Evolutionary conservation across 2,329 filamentous ascomycete species (phyloP), one percentile per base, ranked within the genome.

Genomic region (Esteya vermicola): DNA sequence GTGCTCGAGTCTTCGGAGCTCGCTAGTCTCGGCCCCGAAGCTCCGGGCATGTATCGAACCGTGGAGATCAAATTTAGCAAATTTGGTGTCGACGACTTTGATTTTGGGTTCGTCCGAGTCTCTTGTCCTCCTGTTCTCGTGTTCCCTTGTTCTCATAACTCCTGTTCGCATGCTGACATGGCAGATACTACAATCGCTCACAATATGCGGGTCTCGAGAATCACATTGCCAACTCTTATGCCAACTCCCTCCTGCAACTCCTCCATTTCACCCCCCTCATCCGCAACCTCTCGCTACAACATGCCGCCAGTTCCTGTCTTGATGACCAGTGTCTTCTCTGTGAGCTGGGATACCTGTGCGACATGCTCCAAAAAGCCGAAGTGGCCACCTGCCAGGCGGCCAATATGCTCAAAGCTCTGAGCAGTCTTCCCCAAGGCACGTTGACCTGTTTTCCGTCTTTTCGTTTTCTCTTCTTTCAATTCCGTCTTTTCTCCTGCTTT

Each of bases 61-160:
- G 83, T 95, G 10, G 89, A 96, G 57, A 98, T 98, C 62, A 95
- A 95, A 57, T 98, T 96, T 64, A 95, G 89, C 67, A 93, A 86
- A 55, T 98, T 95, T 58, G 91, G 91, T 18, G 86, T 98, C n/a
- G 89, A 96, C 52, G 93, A 98, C 58, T 98, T 98, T 57, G 91
- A 98, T 58, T 98, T 98, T 60, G 81, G 82, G 78, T 85, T n/a
- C n/a, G n/a, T n/a, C n/a, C n/a, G 63, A 52, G 75, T 60, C 13
- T 39, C 19, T 14, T 20, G 21, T 39, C 22, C 9, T 21, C 18
- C 7, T 35, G 9, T 21, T n/a, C 2, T 4, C 10, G n/a, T 38
- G 4, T 22, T 13, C 9, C 12, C 12, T 19, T 16, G 28, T 33
- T 33, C 6, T 35, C 13, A 4, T 26, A 13, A 9, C n/a, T 20